Evolutionary conservation across 768 basidiomycete species (phyloP).

Genomic region (Termitomyces bulborhizus): DNA sequence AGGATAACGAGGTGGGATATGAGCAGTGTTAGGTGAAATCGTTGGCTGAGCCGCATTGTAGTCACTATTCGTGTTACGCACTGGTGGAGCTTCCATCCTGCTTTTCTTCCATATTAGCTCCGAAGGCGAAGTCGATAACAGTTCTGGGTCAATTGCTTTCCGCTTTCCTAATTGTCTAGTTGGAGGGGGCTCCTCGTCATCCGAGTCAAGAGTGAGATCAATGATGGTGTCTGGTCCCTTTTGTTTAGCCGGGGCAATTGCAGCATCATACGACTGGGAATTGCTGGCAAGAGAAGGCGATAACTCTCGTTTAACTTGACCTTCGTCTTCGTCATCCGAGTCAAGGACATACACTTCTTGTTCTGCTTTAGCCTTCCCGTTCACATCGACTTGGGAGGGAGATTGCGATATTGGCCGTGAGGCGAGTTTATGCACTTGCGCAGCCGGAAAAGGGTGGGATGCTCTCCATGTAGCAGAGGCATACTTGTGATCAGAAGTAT

Average conservation of each 20-base stretch:
- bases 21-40: constrained; percentile 6
- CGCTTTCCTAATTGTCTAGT: constrained; percentile 45
- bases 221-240: constrained; percentile 51
- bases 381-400: constrained; percentile 21
- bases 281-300: constrained; percentile 56
- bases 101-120: constrained; percentile 75
- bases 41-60: constrained; percentile 5
- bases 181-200: constrained; percentile 52
- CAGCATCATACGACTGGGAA: constrained; percentile 29
- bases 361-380: constrained; percentile 41
- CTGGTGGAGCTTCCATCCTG: constrained; percentile 24
- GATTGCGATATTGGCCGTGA: constrained; percentile 17
- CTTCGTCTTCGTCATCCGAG: constrained; percentile 76
- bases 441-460: constrained; percentile 30
- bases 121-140: constrained; percentile 39
- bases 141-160: constrained; percentile 48
- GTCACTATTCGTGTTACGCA: constrained; percentile 9
- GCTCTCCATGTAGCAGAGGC: constrained; percentile 70
- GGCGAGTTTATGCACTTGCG: constrained; percentile 23
- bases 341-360: constrained; percentile 63
- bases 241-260: constrained; percentile 21
- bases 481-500: constrained; percentile 82
- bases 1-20: constrained; percentile 11
- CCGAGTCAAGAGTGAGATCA: constrained; percentile 78
- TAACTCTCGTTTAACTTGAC: constrained; percentile 67